phyloP scores from a whole-genome alignment of 257 asterid species.

The Galeopsis tetrahit region DNA sequence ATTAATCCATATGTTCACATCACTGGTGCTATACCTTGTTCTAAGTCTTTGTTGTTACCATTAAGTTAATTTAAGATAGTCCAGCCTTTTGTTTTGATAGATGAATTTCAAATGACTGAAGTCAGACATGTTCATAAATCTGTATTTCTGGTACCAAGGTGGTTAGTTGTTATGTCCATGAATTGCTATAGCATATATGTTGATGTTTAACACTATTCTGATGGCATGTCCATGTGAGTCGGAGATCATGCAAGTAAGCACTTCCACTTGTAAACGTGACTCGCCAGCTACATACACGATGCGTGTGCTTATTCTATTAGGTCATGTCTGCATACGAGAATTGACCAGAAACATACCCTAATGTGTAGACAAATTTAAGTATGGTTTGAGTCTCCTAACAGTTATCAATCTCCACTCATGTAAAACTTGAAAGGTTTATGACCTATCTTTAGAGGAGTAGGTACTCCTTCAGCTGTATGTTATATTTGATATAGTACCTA shows the following conservation, averaged over 20 bases:
- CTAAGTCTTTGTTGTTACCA: neutral
- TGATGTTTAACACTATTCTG: conserved; percentile 1
- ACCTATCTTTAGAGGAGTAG: neutral
- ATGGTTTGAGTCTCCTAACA: neutral
- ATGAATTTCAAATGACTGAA: conserved; percentile 4
- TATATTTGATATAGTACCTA: neutral
- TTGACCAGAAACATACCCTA: neutral
- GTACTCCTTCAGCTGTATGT: neutral
- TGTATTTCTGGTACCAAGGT: neutral
- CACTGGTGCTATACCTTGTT: neutral
- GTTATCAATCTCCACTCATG: neutral
- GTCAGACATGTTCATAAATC: neutral
- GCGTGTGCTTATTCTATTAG: neutral
- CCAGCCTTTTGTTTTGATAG: neutral
- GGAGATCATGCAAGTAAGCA: neutral
- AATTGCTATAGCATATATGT: conserved; percentile 3
- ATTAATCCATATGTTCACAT: neutral
- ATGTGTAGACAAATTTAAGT: neutral
- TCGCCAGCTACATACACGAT: neutral
- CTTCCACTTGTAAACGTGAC: neutral
- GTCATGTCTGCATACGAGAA: neutral
- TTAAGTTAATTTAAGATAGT: conserved; percentile 6
- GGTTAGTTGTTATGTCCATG: neutral
- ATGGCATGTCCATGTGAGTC: neutral
- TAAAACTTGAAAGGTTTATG: neutral